Evolutionary conservation across 139 green algal genomes (phyloP), one percentile per base, ranked within the genome.

Genomic region (Chlamydomonas eustigma): DNA sequence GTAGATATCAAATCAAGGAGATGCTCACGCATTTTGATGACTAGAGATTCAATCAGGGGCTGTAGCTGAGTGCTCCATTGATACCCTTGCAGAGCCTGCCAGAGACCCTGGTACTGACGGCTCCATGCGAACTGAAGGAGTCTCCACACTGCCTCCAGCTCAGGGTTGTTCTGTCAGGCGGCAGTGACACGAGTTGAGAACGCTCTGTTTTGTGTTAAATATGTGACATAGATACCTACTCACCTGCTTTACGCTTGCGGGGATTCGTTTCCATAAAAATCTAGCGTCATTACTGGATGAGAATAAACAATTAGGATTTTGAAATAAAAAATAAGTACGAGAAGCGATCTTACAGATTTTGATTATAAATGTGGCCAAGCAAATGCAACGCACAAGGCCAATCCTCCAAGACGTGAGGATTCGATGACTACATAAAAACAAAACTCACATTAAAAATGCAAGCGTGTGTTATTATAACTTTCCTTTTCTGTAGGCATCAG

Each of bases 231-330:
- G 4, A 74, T 34, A 30, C 36, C 6, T 22, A 72, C 50, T 25
- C 52, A 76, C 79, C 70, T 80, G 50, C 33, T 85, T 83, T 2
- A 74, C 64, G 3, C 50, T 63, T 1, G 31, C 22, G 32, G 83
- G 83, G 22, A 88, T 83, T 18, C 83, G 77, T 71, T 85, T 88
- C 79, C 83, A 88, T 6, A 85, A 36, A 6, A 88, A 77, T 1
- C 80, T 75, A 12, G 83, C 83, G 28, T 88, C 83, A 33, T 74
- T 39, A 32, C 83, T 88, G 79, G 70, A 80, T 44, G 4, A 39
- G 31, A 35, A 37, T 68, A 68, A 31, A 68, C 12, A 28, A 8
- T 8, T 28, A 22, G 12, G 12, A 68, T 8, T 8, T 22, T 25
- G 4, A 8, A 31, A 28, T 68, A 25, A 25, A 68, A 31, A 68